Evolutionary conservation across 2,329 filamentous ascomycete genomes (phyloP).

Genomic region (Arthrobotrys entomopaga): DNA sequence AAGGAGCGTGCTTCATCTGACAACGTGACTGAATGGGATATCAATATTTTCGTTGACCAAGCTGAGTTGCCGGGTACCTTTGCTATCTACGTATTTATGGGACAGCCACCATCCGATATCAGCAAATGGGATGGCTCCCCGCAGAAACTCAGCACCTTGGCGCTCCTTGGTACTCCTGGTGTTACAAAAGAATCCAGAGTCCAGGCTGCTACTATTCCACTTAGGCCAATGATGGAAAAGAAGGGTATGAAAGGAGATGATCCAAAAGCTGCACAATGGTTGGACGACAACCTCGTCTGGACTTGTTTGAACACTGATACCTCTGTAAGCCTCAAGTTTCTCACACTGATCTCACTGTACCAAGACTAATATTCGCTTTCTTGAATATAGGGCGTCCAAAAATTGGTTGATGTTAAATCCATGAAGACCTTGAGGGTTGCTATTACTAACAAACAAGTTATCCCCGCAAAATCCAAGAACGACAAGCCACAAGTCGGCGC

Average conservation of each 20-base stretch:
- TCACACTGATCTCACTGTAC: not conserved
- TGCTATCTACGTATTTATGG: slow-evolving; percentile 44
- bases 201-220: slow-evolving; percentile 28
- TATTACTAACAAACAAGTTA: slow-evolving; percentile 24
- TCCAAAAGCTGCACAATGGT: slow-evolving; percentile 8
- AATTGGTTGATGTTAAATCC: slow-evolving; percentile 27
- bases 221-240: slow-evolving; percentile 19
- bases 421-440: slow-evolving; percentile 45
- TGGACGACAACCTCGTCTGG: slow-evolving; percentile 39
- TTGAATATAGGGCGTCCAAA: slow-evolving; percentile 16
- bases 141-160: slow-evolving; percentile 29
- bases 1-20: slow-evolving; percentile 9
- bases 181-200: slow-evolving; percentile 19
- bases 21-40: slow-evolving; percentile 56
- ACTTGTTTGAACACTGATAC: slow-evolving; percentile 24
- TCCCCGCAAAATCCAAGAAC: slow-evolving; percentile 6
- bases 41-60: slow-evolving; percentile 56
- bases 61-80: slow-evolving; percentile 54
- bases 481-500: slow-evolving; percentile 25
- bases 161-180: slow-evolving; percentile 29
- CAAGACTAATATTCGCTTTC: not conserved
- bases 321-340: slow-evolving; percentile 6
- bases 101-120: slow-evolving; percentile 20
- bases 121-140: slow-evolving; percentile 23
- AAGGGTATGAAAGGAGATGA: slow-evolving; percentile 25